phyloP scores from a whole-genome alignment of 257 asterid genomes.

The Solanum chmielewskii region DNA sequence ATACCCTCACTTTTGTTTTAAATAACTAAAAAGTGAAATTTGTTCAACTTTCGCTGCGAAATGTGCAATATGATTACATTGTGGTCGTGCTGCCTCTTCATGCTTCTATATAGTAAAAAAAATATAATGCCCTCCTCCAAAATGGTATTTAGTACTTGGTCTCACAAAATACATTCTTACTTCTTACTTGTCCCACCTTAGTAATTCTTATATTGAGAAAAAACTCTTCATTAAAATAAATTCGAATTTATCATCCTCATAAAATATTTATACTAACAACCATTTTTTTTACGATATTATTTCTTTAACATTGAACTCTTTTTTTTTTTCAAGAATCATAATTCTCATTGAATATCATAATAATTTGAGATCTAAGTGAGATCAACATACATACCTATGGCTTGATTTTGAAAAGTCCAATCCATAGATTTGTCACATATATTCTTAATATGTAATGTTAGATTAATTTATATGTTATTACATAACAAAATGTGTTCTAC shows the following conservation, averaged over 20 bases:
- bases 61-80: too few relatives aligned
- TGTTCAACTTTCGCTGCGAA: too few relatives aligned
- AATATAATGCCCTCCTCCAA: not conserved
- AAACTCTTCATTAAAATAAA: too few relatives aligned
- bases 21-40: too few relatives aligned
- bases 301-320: not conserved
- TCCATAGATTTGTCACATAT: not conserved
- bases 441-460: not conserved
- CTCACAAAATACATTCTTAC: not conserved
- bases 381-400: not conserved
- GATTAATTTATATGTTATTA: too few relatives aligned
- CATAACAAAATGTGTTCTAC: not conserved
- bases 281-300: too few relatives aligned
- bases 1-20: too few relatives aligned
- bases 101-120: too few relatives aligned
- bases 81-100: too few relatives aligned
- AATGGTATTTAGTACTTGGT: not conserved
- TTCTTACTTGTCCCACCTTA: not conserved
- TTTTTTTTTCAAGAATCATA: not conserved
- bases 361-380: not conserved
- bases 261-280: not conserved
- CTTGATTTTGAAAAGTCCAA: not conserved
- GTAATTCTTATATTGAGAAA: not conserved
- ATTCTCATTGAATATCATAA: not conserved
- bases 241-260: too few relatives aligned